These are phyloP conservation scores for Simmondsia chinensis DNA, from an alignment of 148 eudicot species.

Conservation along the genomic window DNA sequence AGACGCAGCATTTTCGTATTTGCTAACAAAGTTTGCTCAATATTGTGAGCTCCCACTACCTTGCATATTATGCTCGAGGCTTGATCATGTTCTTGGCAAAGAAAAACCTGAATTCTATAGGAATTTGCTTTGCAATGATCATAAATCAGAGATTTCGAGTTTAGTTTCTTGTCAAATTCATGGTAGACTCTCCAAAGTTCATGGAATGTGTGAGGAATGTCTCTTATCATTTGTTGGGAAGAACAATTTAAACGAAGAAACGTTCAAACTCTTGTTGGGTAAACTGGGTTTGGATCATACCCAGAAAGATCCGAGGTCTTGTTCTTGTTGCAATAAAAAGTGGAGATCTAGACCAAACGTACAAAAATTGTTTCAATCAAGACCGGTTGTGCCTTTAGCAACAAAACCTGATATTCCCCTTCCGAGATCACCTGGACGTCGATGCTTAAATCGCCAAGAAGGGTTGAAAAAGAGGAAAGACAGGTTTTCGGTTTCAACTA, in stretches of 20 bases:
- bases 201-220: slow-evolving; percentile 62
- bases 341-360: slow-evolving; percentile 43
- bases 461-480: slow-evolving; percentile 48
- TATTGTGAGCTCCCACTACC: slow-evolving; percentile 48
- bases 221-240: slow-evolving; percentile 29
- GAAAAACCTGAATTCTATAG: slow-evolving; percentile 28
- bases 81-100: slow-evolving; percentile 40
- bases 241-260: slow-evolving; percentile 33
- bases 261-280: slow-evolving; percentile 35
- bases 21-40: slow-evolving; percentile 39
- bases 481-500: slow-evolving; percentile 25
- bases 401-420: slow-evolving; percentile 47
- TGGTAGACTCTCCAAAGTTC: slow-evolving; percentile 44
- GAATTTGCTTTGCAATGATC: slow-evolving; percentile 39
- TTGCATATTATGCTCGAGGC: slow-evolving; percentile 60
- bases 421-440: slow-evolving; percentile 47
- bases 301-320: slow-evolving; percentile 26
- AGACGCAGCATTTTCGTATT: slow-evolving; percentile 50
- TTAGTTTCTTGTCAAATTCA: slow-evolving; percentile 45
- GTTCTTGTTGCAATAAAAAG: slow-evolving; percentile 53
- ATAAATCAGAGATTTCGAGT: slow-evolving; percentile 46
- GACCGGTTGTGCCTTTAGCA: slow-evolving; percentile 22
- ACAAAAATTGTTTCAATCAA: slow-evolving; percentile 35
- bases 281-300: slow-evolving; percentile 41
- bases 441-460: slow-evolving; percentile 51